Base-by-base conservation (phyloP, 345 rosid species). In the Bretschneidera sinensis region DNA sequence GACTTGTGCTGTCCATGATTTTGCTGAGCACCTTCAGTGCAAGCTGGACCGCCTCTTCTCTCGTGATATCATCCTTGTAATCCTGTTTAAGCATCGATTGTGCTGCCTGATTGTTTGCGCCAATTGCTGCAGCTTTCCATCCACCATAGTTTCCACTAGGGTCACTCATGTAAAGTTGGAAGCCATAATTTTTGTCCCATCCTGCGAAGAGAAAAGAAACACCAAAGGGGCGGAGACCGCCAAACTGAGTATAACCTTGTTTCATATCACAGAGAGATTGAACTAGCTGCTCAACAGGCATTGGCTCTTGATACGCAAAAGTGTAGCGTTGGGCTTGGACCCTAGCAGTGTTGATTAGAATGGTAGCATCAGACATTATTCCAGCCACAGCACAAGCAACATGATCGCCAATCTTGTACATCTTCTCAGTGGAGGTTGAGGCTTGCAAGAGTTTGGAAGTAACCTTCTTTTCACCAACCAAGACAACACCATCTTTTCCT, bases 1-100 rank as follows among this genome's bases (percentile, higher is more conserved):
- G 91, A 72, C 94, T 92, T 4, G 98, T 89, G 68, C 98, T 92
- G 76, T 92, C 98, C 98, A 92, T 92, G 6, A 97, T 89, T 75
- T 92, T 92, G 74, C 88, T 89, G 51, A 92, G 85, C 24, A 92
- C 98, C 85, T 90, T 92, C 62, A 92, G 71, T 0, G 97, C 96
- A 0, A 92, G 92, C 75, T 87, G 80, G 22, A 92, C 96, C 0
- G 97, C 98, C 54, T 90, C 98, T 50, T 90, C 98, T 63, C 98
- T 83, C 0, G 82, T 70, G 54, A 89, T 85, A 24, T 90, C 95
- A 22, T 90, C 97, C 76, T 90, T 92, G 71, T 92, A 92, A 63
- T 92, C 97, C 74, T 92, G 97, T 76, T 90, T 92, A 60, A 92
- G 86, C 77, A 92, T 89, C 2, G 98, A 92, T 69, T 92, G 97